These are phyloP conservation scores for Amanita subjunquillea DNA, from an alignment of 768 basidiomycete species.

Conservation along the genomic window DNA sequence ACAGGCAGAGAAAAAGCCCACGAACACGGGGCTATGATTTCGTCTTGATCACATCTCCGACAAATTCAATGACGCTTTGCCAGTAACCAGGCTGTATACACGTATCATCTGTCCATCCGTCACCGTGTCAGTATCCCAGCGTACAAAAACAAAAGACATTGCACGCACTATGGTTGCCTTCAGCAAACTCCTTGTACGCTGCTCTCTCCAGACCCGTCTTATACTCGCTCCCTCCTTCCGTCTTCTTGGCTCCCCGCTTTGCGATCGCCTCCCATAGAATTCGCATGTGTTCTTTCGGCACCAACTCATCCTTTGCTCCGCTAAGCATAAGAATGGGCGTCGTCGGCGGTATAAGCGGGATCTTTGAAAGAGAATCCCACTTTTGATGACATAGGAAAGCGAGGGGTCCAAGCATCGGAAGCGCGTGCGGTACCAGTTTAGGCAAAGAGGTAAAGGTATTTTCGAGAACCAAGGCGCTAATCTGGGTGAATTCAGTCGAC, in stretches of 20 bases:
- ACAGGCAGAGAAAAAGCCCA: too few relatives aligned
- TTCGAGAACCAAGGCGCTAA: constrained; percentile 76
- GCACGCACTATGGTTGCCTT: constrained; percentile 43
- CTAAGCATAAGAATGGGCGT: constrained; percentile 79
- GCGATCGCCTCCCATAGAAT: constrained; percentile 58
- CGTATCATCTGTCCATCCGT: constrained; percentile 33
- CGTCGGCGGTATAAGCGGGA: constrained; percentile 47
- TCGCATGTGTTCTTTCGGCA: constrained; percentile 70
- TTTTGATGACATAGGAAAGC: constrained; percentile 79
- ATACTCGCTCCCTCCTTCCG: constrained; percentile 23
- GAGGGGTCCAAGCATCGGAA: constrained; percentile 66
- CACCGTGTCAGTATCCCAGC: background rate
- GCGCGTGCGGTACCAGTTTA: constrained; percentile 66
- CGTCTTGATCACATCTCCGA: constrained; percentile 16
- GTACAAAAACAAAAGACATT: background rate
- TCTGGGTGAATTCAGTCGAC: constrained; percentile 26
- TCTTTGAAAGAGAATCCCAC: constrained; percentile 72
- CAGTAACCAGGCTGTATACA: constrained; percentile 47
- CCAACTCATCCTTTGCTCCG: constrained; percentile 61
- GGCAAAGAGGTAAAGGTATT: constrained; percentile 89
- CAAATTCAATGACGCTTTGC: constrained; percentile 38
- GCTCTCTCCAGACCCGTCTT: constrained; percentile 43
- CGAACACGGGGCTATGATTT: background rate
- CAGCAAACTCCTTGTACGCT: constrained; percentile 44
- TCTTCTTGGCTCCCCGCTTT: constrained; percentile 38